phyloP scores from a whole-genome alignment of 768 basidiomycete genomes.

The Fistulinella prunicolor region DNA sequence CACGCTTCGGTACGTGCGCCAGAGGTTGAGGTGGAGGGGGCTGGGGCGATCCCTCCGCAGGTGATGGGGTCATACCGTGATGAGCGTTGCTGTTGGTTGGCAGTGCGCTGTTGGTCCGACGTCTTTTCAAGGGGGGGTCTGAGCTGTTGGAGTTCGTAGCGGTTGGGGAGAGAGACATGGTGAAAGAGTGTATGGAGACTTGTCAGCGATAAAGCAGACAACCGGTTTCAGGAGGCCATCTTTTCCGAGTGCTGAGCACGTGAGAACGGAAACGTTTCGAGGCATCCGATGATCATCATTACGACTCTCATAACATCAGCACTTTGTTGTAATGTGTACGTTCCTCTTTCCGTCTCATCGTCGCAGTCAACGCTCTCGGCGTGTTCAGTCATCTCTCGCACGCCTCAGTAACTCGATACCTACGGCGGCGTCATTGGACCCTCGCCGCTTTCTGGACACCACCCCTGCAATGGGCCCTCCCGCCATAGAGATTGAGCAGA shows the following conservation, averaged over 20 bases:
- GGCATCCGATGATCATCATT: neutral
- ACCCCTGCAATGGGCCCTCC: too few relatives aligned
- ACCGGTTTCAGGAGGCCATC: constrained; percentile 10
- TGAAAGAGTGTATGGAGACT: constrained; percentile 19
- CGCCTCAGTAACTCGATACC: too few relatives aligned
- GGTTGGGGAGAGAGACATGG: constrained; percentile 68
- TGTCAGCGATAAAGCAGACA: constrained; percentile 16
- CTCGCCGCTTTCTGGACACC: too few relatives aligned
- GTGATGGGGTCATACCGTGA: constrained; percentile 35
- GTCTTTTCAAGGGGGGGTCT: constrained; percentile 55
- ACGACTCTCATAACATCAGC: neutral
- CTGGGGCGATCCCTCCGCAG: constrained; percentile 32
- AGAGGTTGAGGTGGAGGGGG: constrained; percentile 30
- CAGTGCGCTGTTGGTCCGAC: constrained; percentile 43
- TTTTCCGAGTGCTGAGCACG: constrained; percentile 14
- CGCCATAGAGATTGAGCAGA: neutral
- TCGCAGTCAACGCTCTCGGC: too few relatives aligned
- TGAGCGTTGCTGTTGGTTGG: constrained; percentile 11
- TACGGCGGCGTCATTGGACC: too few relatives aligned
- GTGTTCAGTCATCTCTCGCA: neutral
- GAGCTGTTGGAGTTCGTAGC: constrained; percentile 55
- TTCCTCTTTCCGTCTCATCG: too few relatives aligned
- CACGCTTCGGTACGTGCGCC: constrained; percentile 82
- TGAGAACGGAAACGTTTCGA: constrained; percentile 7
- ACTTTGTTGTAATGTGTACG: too few relatives aligned